Evolutionary conservation across 371 early-diverging fungal species (phyloP).

Genomic region (Rhizomucor pusillus): DNA sequence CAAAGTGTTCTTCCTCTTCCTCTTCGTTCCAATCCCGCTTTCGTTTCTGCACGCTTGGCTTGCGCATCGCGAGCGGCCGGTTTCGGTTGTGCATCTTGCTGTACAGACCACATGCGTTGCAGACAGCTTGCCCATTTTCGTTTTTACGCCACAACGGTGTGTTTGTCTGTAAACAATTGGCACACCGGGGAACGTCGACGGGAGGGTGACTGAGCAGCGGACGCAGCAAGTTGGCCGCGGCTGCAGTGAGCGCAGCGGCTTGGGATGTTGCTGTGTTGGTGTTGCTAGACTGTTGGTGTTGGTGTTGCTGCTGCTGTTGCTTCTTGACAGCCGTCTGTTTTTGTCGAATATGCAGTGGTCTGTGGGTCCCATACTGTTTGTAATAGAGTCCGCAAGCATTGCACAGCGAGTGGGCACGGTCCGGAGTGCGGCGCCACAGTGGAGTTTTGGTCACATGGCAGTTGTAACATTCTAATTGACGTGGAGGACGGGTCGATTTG

Average conservation of each 20-base stretch:
- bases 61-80: constrained; percentile 19
- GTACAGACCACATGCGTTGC: constrained; percentile 86
- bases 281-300: neutral
- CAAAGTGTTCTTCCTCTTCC: neutral
- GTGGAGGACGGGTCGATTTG: constrained; percentile 29
- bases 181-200: constrained; percentile 41
- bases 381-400: constrained; percentile 85
- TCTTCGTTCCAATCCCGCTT: constrained; percentile 4
- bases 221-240: constrained; percentile 1
- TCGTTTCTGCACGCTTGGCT: neutral
- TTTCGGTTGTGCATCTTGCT: constrained; percentile 64
- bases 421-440: constrained; percentile 81
- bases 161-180: constrained; percentile 76
- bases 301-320: neutral
- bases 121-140: constrained; percentile 72
- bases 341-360: constrained; percentile 65
- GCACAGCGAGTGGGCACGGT: constrained; percentile 75
- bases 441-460: constrained; percentile 81
- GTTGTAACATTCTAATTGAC: constrained; percentile 76
- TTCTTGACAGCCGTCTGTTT: constrained; percentile 20
- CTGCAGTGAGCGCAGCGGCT: neutral
- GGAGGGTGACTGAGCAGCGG: neutral
- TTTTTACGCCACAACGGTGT: constrained; percentile 88
- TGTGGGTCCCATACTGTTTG: constrained; percentile 71
- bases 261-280: neutral